Base-by-base conservation (phyloP, 208 protist genomes). In the Acanthamoeba triangularis region DNA sequence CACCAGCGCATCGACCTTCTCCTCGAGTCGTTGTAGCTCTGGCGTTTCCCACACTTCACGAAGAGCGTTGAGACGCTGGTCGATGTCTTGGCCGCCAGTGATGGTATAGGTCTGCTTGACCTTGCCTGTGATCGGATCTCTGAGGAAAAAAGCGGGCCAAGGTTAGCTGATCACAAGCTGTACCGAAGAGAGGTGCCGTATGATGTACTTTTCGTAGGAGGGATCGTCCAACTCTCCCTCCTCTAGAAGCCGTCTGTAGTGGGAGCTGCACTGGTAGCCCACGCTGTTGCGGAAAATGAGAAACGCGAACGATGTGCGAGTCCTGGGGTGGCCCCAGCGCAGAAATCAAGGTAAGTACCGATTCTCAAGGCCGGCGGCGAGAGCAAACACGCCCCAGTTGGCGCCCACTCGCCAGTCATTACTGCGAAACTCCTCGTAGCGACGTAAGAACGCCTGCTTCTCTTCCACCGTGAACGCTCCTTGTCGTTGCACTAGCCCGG, bases 311-410 rank as follows among this genome's bases (percentile, higher is more conserved):
- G 7, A 76, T 6, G 28, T 33, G n/a, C 16, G 35, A n/a, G 18
- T 30, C 28, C 8, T 10, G 41, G 1, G 41, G 14, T 41, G 33
- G n/a, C 20, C 28, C 41, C 6, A 47, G 6, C 44, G 11, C n/a
- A n/a, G 8, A 63, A 63, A 28, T 63, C 20, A 63, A 28, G 56
- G 63, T 69, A 74, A 11, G 33, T 44, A 80, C 72, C 72, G 72
- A 25, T 80, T 80, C 72, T 80, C 72, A 23, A 80, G 37, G 72
- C 72, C 72, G 13, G 72, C 25, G 11, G 30, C 72, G 4, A 80
- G 37, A 47, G 72, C 72, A 30, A 80, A 80, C 37, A 80, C 37
- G 35, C 72, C 72, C 72, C 72, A 80, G 33, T 80, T 80, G 72
- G 72, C 23, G 23, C 72, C 72, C 37, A 80, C 72, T 18, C 72